Conservation (phyloP, 2,329 filamentous ascomycete genomes). For the Epichloe uncinata region DNA sequence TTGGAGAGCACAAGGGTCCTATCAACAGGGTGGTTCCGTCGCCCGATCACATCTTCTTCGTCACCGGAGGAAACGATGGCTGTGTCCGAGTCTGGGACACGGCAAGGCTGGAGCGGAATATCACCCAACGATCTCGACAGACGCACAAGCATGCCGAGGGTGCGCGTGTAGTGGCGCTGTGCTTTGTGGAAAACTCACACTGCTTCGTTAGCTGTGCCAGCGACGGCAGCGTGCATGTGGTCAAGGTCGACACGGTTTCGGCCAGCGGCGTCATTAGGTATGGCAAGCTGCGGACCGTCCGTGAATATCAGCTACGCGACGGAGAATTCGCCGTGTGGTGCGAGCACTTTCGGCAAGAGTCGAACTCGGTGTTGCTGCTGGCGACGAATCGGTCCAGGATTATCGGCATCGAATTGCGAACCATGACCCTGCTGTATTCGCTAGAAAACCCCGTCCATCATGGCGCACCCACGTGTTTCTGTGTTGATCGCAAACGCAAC, state of each 20-base stretch:
- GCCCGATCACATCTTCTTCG: constrained; percentile 87
- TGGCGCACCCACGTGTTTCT: constrained; percentile 83
- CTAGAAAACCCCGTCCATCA: constrained; percentile 84
- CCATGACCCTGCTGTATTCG: constrained; percentile 69
- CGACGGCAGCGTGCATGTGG: constrained; percentile 81
- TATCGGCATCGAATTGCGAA: constrained; percentile 72
- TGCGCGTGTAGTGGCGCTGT: constrained; percentile 64
- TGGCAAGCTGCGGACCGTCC: constrained; percentile 60
- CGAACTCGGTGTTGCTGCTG: constrained; percentile 68
- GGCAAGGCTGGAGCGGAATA: constrained; percentile 75
- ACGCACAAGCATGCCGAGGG: constrained; percentile 65
- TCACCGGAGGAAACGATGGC: constrained; percentile 86
- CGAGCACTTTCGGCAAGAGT: constrained; percentile 78
- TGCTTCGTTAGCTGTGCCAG: constrained; percentile 83
- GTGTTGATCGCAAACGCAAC: constrained; percentile 69
- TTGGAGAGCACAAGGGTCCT: constrained; percentile 73
- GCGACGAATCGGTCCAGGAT: constrained; percentile 79
- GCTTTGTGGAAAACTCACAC: constrained; percentile 88
- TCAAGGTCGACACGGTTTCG: constrained; percentile 54
- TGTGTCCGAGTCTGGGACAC: constrained; percentile 90
- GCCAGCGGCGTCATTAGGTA: constrained; percentile 51
- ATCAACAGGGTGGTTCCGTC: constrained; percentile 73
- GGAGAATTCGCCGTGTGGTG: constrained; percentile 78
- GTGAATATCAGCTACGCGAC: constrained; percentile 63
- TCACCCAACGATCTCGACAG: constrained; percentile 75